Base-by-base conservation (phyloP, 768 basidiomycete species). In the Rhodotorula diobovata region DNA sequence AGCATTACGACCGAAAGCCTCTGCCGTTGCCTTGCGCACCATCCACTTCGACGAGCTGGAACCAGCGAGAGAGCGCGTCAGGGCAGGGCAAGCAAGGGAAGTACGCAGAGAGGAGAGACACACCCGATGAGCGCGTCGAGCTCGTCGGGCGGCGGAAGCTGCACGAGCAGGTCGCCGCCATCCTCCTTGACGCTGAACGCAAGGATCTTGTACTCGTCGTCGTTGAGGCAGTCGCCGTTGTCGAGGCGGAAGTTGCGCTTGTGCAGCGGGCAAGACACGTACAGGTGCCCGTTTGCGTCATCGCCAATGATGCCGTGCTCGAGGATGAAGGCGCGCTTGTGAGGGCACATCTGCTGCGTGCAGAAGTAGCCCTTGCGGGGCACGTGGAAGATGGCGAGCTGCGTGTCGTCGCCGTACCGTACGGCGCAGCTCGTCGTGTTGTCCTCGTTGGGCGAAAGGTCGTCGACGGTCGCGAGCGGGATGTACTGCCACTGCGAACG, bases 371-470 rank as follows among this genome's bases (percentile, higher is more conserved):
- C 86, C 54, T 83, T 81, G 2, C 81, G 80, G 0, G 88, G 86
- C 32, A 89, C 83, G 76, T 86, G 85, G 78, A 86, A 90, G 39
- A 90, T 82, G 2, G 88, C 88, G 11, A 90, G 80, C 76, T 89
- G 88, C 12, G 85, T 86, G 70, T 81, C 80, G 4, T 87, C 85
- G 1, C 86, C 86, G 69, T 87, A 87, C 64, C 86, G 85, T 50
- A 88, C 81, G 21, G 86, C 86, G n/a, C 76, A 81, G 34, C 82
- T 83, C 5, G 83, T 83, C 61, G 54, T 51, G 55, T 64, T 61
- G 14, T 58, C 25, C 30, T 74, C 41, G 32, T 69, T 65, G 0
- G 85, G 83, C 21, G 78, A 79, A 67, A 89, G 77, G 75, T 89
- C 87, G 21, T 78, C 76, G 35, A 83, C 78, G 25, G 78, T 81